Evolutionary conservation across 805 yeast species (phyloP), one percentile per base, ranked within the genome.

Genomic region (Metschnikowia lachancei): DNA sequence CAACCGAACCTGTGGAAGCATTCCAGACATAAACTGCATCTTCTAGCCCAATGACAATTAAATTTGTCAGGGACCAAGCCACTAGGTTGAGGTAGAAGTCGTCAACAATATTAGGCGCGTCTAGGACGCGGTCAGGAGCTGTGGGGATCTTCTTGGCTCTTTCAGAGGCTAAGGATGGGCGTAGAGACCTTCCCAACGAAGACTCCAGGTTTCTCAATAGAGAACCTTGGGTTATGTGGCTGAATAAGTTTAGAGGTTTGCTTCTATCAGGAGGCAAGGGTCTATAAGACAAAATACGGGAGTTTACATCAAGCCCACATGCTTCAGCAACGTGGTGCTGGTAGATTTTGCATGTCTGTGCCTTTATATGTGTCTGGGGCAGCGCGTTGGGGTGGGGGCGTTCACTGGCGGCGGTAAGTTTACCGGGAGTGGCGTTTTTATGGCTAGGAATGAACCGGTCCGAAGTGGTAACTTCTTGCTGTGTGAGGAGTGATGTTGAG

Each of bases 31-130:
- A 94, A 12, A 94, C 86, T 3, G 85, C 75, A 46, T 80, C 81
- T 45, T 85, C 95, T 41, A 94, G 72, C 1, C 96, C 99, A 60
- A 94, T 86, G 1, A 96, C 97, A 28, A 94, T 72, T 36, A 83
- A 72, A 63, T 92, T 89, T 26, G 82, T 80, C 53, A 72, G 70
- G 7, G 97, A 90, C 98, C 99, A 94, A 50, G 90, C 81, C 43
- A 94, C 65, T 34, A 92, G 72, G 60, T 90, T 90, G 44, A 90
- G 74, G 63, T 92, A 94, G 64, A 90, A 94, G 68, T 94, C 99
- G 65, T 94, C 96, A 18, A 85, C 77, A 47, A 91, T 76, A 0
- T 96, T 97, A 0, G 99, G 99, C 0, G 98, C 99, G 67, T 94
- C 99, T 34, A 94, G 73, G 1, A 94, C 95, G 52, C 96, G 78